Base-by-base conservation (phyloP, 2,329 filamentous ascomycete species). In the Aspergillus aculeatus region DNA sequence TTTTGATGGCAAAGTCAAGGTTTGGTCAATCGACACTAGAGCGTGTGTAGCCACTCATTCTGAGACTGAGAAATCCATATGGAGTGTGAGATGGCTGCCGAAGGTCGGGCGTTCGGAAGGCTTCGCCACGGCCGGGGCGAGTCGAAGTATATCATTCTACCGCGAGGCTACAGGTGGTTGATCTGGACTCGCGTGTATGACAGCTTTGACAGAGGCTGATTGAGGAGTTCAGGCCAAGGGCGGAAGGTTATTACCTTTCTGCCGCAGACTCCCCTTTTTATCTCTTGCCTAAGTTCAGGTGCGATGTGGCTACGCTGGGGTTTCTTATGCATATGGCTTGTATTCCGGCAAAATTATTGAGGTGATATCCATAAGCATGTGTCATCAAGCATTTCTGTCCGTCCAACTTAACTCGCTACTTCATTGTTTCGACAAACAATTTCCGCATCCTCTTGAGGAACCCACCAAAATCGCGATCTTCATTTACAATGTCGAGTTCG, bases 1-100 rank as follows among this genome's bases (percentile, higher is more conserved):
- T 1, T 92, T 96, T 74, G 93, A 98, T 71, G 94, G 95, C 41
- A 97, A 96, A 76, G 91, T 90, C 62, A 97, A 96, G 77, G 90
- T 98, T 31, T 99, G 95, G 95, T 94, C 91, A 31, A 85, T 97
- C 60, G 92, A 96, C 69, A 85, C 88, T 35, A 85, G 87, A 58
- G 83, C 83, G 4, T 98, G 95, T 72, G 95, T 99, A 49, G 92
- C 94, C 12, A 99, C 95, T 10, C 92, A 96, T 73, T 93, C 89
- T 59, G 93, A 98, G 79, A 92, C 91, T 5, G 93, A 94, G 64
- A 90, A 90, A 76, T 85, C 88, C 0, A 73, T 98, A 2, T 97
- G 93, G 90, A 86, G 86, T 57, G 91, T 93, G 29, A 89, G 86
- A 70, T 96, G 92, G 92, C 76, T 96, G 61, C 90, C 90, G 11